Conservation (phyloP, 805 yeast species). For the Scheffersomyces stipitis region DNA sequence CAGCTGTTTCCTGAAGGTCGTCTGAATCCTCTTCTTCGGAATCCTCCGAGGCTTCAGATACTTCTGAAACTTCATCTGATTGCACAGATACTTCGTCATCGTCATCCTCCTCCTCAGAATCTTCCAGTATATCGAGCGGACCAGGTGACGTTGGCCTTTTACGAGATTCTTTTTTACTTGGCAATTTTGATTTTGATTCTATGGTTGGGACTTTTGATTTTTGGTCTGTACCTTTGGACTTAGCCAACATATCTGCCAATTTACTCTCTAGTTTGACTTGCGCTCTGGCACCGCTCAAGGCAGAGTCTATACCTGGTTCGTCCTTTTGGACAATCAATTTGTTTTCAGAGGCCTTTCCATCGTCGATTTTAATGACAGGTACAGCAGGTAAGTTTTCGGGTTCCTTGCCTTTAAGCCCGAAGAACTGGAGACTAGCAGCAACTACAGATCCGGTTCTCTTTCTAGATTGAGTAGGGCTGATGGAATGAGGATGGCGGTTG, state of each 20-base stretch:
- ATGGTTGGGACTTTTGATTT: no score
- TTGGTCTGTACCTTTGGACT: no score
- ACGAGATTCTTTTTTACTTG: neutral
- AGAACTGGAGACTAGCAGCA: slow-evolving; percentile 50
- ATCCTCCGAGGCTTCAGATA: slow-evolving; percentile 17
- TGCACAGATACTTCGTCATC: slow-evolving; percentile 20
- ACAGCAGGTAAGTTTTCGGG: slow-evolving; percentile 4
- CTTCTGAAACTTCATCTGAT: slow-evolving; percentile 13
- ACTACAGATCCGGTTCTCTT: slow-evolving; percentile 42
- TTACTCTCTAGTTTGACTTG: slow-evolving; percentile 16
- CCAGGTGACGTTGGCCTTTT: neutral
- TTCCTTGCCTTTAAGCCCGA: slow-evolving; percentile 46
- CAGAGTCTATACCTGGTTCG: slow-evolving; percentile 7
- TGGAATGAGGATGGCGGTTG: slow-evolving; percentile 47
- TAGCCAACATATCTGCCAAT: slow-evolving; percentile 13
- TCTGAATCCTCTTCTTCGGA: slow-evolving; percentile 24
- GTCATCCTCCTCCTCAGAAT: slow-evolving; percentile 20
- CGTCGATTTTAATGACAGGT: slow-evolving; percentile 9
- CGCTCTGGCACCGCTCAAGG: slow-evolving; percentile 12
- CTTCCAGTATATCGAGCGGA: slow-evolving; percentile 12
- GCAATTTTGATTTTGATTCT: neutral
- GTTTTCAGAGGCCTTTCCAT: slow-evolving; percentile 3
- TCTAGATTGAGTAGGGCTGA: slow-evolving; percentile 15
- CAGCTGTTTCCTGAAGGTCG: slow-evolving; percentile 53
- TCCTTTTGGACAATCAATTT: slow-evolving; percentile 13